A percentile compares a stretch with the other conserved stretches of the same genome.
These are phyloP conservation scores for Pseudopyricularia cyperi DNA, from an alignment of 2,329 filamentous ascomycete species.

Conservation along the genomic window DNA sequence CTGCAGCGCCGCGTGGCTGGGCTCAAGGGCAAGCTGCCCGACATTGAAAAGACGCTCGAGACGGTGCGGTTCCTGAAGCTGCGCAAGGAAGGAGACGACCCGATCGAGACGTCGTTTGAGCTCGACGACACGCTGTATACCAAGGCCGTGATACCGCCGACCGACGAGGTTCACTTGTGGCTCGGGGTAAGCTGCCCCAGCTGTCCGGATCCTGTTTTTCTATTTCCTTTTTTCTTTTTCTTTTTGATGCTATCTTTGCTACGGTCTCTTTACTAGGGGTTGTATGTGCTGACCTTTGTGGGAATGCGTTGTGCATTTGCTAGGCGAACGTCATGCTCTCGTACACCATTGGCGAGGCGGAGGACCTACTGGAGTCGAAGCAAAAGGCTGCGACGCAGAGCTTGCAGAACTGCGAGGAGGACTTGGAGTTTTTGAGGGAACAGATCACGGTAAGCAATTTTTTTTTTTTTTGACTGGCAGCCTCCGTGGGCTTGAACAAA, in stretches of 20 bases:
- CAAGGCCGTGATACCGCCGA: conserved; percentile 68
- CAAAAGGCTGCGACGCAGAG: conserved; percentile 67
- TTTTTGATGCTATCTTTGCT: neutral
- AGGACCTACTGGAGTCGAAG: conserved; percentile 65
- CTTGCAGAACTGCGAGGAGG: conserved; percentile 83
- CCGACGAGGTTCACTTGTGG: conserved; percentile 93
- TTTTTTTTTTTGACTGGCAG: no score
- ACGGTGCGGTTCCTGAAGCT: conserved; percentile 72
- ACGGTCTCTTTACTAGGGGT: neutral
- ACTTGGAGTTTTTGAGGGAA: conserved; percentile 87
- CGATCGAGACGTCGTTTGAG: conserved; percentile 87
- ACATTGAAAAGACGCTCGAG: conserved; percentile 91
- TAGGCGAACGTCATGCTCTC: conserved; percentile 95
- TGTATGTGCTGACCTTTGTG: no score
- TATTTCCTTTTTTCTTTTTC: neutral
- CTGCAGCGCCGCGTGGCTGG: conserved; percentile 71
- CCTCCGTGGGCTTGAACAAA: no score
- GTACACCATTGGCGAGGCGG: conserved; percentile 81
- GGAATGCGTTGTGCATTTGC: no score
- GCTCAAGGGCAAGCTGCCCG: conserved; percentile 87
- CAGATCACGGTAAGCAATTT: conserved; percentile 69
- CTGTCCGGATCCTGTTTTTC: no score
- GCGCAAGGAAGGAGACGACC: conserved; percentile 28
- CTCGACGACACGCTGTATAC: conserved; percentile 93
- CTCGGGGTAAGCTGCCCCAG: conserved; percentile 53